Base-by-base conservation (phyloP, 179 eudicot species). In the Corrigiola litoralis region DNA sequence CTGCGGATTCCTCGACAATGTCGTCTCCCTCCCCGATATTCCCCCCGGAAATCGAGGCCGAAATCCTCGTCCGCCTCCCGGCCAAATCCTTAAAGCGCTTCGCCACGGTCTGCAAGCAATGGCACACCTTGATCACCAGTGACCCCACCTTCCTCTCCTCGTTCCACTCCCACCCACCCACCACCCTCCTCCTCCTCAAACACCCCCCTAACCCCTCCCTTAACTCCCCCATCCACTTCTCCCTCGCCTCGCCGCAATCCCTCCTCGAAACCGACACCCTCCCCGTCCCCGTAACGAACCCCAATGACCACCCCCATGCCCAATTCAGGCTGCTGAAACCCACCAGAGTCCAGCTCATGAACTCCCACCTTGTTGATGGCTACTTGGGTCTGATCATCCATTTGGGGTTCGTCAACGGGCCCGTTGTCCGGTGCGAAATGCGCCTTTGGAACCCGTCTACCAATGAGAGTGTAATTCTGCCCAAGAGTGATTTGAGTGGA, bases 41-140 rank as follows among this genome's bases (percentile, higher is more conserved):
- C 9, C 74, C 74, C 1, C 20, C 13, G 1, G 78, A 69, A 33
- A 49, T 74, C 20, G 74, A 69, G 12, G 5, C 32, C 0, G 67
- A 74, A 69, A 74, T 74, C 20, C 67, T 74, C 0, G n/a, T 63
- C 2, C 54, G 62, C 9, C 40, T 74, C 20, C 78, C 78, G 2
- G 55, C 78, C 18, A 69, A 69, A 50, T 50, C 78, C 3, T 66
- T 74, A 13, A 66, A 25, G 23, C 73, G 78, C 25, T 68, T 69
- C 34, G 56, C 53, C 5, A 0, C 56, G 8, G 78, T 74, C 28
- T 63, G 70, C 42, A 74, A 69, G 55, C 49, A 45, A 33, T 74
- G 78, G 78, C 42, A 7, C 4, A 10, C 40, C 1, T 8, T 69
- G 1, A 69, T 74, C 2, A 49, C 36, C 4, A 16, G 42, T 46